Evolutionary conservation across 1,139 yeast species (phyloP).

Genomic region (Blastobotrys proliferans): DNA sequence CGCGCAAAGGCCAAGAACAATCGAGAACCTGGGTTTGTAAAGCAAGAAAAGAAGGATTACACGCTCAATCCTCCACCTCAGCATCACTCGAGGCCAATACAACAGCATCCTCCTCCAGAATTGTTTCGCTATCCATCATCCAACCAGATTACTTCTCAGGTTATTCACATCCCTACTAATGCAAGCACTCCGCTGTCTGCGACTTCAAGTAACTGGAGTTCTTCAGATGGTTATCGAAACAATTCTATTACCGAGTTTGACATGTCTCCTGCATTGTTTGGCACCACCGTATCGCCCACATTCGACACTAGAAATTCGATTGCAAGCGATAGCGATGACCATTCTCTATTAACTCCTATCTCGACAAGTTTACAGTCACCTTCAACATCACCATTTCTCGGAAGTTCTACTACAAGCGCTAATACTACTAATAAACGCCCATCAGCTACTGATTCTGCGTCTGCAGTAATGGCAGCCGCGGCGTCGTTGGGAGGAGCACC

Average conservation of each 20-base stretch:
- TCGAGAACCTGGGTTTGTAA: conserved; percentile 5
- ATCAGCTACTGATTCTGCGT: conserved; percentile 9
- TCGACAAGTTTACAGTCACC: conserved; percentile 16
- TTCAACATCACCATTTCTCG: conserved; percentile 14
- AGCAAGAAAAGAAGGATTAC: conserved; percentile 1
- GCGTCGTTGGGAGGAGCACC: background rate
- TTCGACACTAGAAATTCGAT: conserved; percentile 5
- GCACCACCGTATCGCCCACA: conserved; percentile 4
- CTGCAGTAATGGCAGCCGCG: conserved; percentile 3
- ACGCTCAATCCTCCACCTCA: conserved; percentile 16
- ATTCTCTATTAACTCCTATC: conserved; percentile 16
- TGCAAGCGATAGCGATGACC: conserved; percentile 11
- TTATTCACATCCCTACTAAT: conserved; percentile 17
- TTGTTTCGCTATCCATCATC: conserved; percentile 3
- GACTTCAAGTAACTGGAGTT: conserved; percentile 3
- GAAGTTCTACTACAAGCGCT: conserved; percentile 1
- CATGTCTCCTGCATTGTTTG: conserved; percentile 5
- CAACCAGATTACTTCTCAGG: conserved; percentile 17
- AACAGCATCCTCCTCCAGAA: conserved; percentile 9
- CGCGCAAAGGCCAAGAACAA: conserved; percentile 29
- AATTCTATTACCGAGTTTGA: background rate
- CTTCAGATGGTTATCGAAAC: background rate
- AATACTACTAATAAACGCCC: conserved; percentile 9
- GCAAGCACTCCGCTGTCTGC: background rate
- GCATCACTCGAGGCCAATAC: conserved; percentile 11